Conservation (phyloP, 805 yeast species). For the Ascoidea asiatica region DNA sequence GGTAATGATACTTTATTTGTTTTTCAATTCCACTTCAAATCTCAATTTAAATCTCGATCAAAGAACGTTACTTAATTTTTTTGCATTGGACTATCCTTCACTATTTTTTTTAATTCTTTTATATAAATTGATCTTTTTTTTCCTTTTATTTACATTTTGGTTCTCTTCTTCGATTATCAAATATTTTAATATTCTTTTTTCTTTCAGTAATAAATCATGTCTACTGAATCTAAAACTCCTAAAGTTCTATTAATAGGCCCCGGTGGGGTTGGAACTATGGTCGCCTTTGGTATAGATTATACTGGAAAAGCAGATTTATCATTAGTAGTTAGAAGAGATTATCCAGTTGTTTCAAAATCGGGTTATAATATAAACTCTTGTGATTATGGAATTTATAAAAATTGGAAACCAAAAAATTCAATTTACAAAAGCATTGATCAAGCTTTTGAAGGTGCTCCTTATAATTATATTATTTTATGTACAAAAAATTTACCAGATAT, state of each 20-base stretch:
- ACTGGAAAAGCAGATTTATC: conserved; percentile 37
- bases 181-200: not conserved
- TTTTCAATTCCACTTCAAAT: no score
- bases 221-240: not conserved
- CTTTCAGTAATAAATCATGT: not conserved
- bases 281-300: conserved; percentile 44
- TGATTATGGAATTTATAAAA: conserved; percentile 38
- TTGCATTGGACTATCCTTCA: no score
- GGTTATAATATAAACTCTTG: conserved; percentile 47
- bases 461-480: conserved; percentile 45
- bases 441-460: conserved; percentile 21
- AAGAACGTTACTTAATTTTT: no score
- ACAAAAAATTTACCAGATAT: conserved; percentile 60
- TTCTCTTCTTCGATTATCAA: no score
- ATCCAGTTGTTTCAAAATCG: conserved; percentile 26
- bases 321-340: conserved; percentile 48
- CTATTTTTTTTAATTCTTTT: no score
- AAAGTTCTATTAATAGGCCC: conserved; percentile 50
- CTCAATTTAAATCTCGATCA: no score
- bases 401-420: conserved; percentile 32
- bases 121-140: no score
- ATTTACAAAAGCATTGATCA: conserved; percentile 25
- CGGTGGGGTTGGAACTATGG: conserved; percentile 73
- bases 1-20: no score
- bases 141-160: no score